Base-by-base conservation (phyloP, 2,329 filamentous ascomycete species). In the Alternaria longipes region DNA sequence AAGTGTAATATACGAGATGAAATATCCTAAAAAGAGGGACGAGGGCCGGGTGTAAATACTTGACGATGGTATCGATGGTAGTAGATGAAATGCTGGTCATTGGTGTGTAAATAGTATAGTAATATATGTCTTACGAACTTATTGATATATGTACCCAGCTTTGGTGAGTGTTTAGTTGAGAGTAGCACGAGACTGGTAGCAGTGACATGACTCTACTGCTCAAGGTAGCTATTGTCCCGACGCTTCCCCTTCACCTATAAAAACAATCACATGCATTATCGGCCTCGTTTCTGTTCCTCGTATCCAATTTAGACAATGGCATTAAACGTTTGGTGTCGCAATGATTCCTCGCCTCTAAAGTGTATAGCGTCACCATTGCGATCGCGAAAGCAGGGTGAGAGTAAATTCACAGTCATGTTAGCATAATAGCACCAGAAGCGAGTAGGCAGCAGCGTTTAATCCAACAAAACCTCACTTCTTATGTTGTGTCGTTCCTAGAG, bases 71-170 rank as follows among this genome's bases (percentile, higher is more conserved):
- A 54, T 24, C 12, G 40, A 54, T 54, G 51, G 51, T 12, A 45
- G 51, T 44, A 44, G 8, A 34, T 16, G 7, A 34, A 45, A 44
- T 30, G 51, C 34, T 34, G n/a, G 51, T 32, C 51, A 54, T 54
- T 50, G 20, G 20, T 24, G 20, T 54, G 40, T 54, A 54, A 9
- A 54, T 45, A 45, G 24, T 38, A 38, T 54, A 34, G 34, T 54
- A 54, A 54, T 54, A 32, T 9, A 44, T 44, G 14, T 26, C 51
- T 18, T 44, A 44, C n/a, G 14, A 54, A 24, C 8, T n/a, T 26
- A 26, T 24, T 2, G 3, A 12, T 12, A 34, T 0, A 4, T 5
- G 2, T 16, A 11, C 5, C 3, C 32, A 5, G 8, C 8, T 34
- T 5, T 54, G 1, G 18, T 44, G 8, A 26, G 14, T 11, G 18